Conservation (phyloP, 257 asterid species). For the Capsicum pubescens region DNA sequence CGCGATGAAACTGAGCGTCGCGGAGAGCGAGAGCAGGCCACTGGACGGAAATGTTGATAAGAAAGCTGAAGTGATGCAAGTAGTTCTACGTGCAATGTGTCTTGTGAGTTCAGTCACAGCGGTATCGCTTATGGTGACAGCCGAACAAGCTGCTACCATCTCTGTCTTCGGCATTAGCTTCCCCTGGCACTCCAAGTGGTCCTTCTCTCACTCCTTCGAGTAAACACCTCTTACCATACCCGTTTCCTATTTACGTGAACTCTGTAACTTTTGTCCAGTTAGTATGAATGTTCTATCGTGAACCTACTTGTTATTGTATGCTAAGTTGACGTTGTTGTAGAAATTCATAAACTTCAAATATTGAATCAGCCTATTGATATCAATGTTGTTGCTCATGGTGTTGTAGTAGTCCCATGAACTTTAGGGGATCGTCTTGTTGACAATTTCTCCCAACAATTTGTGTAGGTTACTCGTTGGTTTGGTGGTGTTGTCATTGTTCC, state of each 20-base stretch:
- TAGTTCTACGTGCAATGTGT: constrained; percentile 54
- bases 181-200: constrained; percentile 84
- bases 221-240: constrained; percentile 34
- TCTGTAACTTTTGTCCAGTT: neutral
- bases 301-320: neutral
- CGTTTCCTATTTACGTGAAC: neutral
- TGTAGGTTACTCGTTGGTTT: neutral
- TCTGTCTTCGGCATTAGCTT: constrained; percentile 73
- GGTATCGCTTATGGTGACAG: constrained; percentile 68
- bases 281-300: neutral
- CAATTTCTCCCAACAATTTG: neutral
- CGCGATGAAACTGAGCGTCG: constrained; percentile 52
- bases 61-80: constrained; percentile 58
- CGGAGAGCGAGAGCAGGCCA: constrained; percentile 40
- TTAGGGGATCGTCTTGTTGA: neutral
- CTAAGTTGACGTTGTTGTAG: neutral
- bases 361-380: neutral
- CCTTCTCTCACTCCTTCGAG: constrained; percentile 81
- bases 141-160: constrained; percentile 68
- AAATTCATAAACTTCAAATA: neutral
- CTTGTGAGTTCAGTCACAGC: constrained; percentile 61
- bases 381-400: neutral
- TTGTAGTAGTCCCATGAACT: neutral
- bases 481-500: neutral
- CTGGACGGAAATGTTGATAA: constrained; percentile 34